These are phyloP conservation scores for Lupinus albus DNA, from an alignment of 306 rosid species.

Conservation along the genomic window DNA sequence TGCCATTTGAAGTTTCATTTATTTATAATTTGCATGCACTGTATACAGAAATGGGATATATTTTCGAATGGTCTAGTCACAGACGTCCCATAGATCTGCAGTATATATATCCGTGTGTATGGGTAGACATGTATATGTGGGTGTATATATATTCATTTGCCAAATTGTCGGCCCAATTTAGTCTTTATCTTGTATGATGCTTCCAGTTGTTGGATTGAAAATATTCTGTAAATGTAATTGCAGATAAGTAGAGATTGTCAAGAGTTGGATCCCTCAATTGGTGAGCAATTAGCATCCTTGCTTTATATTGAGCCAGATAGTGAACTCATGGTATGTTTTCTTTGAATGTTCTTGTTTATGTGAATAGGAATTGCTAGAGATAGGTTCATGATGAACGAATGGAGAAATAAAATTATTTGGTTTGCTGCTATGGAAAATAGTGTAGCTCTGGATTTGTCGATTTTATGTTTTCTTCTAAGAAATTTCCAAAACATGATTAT, in stretches of 20 bases:
- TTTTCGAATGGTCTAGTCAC: constrained; percentile 5
- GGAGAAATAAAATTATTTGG: constrained; percentile 9
- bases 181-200: constrained; percentile 28
- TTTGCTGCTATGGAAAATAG: constrained; percentile 26
- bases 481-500: not conserved
- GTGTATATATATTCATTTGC: not conserved
- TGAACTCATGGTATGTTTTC: constrained; percentile 83
- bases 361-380: not conserved
- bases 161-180: not conserved
- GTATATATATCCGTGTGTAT: not conserved
- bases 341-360: constrained; percentile 18
- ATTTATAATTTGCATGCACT: not conserved
- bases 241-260: constrained; percentile 99
- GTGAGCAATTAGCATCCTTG: constrained; percentile 97
- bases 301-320: constrained; percentile 98
- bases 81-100: not conserved
- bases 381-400: constrained; percentile 15
- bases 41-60: not conserved
- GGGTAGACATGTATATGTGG: no score
- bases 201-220: not conserved
- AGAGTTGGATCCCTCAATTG: constrained; percentile 87
- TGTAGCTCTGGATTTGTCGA: constrained; percentile 2
- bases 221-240: constrained; percentile 39
- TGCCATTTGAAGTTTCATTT: not conserved
- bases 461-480: not conserved